A percentile compares a stretch with the other conserved stretches of the same genome.
These are phyloP conservation scores for Carnegiea gigantea DNA, from an alignment of 179 eudicot species.

Conservation along the genomic window DNA sequence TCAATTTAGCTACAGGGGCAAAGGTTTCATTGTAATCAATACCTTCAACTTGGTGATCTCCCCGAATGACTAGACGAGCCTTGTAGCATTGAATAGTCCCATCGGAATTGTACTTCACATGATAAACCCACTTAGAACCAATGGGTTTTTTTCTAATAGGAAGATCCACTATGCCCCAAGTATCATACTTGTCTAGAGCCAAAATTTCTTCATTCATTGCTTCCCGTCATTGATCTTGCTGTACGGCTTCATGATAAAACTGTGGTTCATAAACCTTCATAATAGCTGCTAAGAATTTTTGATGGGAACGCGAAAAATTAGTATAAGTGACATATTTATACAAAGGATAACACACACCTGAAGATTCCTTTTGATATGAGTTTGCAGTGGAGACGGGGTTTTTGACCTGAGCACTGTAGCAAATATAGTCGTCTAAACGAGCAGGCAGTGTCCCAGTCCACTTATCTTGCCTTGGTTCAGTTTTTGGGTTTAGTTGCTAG, in stretches of 20 bases:
- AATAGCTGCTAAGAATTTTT: too few relatives aligned
- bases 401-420: neutral
- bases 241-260: neutral
- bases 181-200: neutral
- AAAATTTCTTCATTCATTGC: neutral
- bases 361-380: neutral
- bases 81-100: too few relatives aligned
- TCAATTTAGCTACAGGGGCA: too few relatives aligned
- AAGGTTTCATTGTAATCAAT: too few relatives aligned
- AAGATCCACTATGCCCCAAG: neutral
- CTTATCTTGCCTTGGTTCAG: neutral
- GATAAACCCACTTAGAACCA: too few relatives aligned
- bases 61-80: too few relatives aligned
- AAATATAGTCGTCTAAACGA: neutral
- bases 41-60: too few relatives aligned
- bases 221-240: neutral
- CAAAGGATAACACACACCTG: too few relatives aligned
- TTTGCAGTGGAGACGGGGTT: too few relatives aligned
- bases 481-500: too few relatives aligned
- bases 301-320: neutral
- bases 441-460: neutral
- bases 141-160: neutral
- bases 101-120: too few relatives aligned
- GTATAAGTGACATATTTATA: too few relatives aligned
- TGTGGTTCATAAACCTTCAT: neutral